Percentiles rank a stretch among this genome's conserved stretches.
Conservation (phyloP, 352 stramenopile genomes). For the Phytopythium chamaehyphon region DNA sequence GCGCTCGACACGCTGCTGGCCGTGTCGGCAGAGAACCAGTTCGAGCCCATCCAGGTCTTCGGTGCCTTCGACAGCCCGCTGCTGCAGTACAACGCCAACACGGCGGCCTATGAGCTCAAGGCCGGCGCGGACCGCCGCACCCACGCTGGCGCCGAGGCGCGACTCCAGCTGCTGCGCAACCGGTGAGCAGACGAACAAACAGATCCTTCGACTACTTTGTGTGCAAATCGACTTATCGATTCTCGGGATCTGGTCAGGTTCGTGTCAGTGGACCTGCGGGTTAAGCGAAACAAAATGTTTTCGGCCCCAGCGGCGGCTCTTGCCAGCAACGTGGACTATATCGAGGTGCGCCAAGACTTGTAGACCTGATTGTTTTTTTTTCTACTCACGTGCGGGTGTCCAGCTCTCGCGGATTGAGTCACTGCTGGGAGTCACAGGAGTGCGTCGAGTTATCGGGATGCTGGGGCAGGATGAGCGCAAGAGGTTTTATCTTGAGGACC, state of each 20-base stretch:
- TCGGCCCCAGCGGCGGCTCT: slow-evolving; percentile 50
- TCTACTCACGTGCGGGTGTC: too few species aligned
- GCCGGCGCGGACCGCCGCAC: slow-evolving; percentile 49
- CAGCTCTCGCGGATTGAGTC: slow-evolving; percentile 86
- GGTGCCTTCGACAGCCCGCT: slow-evolving; percentile 68
- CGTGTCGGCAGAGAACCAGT: slow-evolving; percentile 78
- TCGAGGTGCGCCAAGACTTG: slow-evolving; percentile 31
- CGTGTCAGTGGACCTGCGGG: slow-evolving; percentile 57
- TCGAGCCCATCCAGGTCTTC: slow-evolving; percentile 81
- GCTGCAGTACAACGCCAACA: slow-evolving; percentile 61
- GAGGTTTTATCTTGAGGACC: slow-evolving; percentile 74
- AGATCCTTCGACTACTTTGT: not conserved
- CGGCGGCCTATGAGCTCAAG: slow-evolving; percentile 70
- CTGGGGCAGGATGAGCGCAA: slow-evolving; percentile 81
- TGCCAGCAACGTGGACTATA: slow-evolving; percentile 60
- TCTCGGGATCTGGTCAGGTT: slow-evolving; percentile 26
- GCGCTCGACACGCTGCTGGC: slow-evolving; percentile 77
- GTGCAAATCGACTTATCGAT: not conserved
- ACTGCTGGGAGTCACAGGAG: slow-evolving; percentile 69
- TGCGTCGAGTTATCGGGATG: slow-evolving; percentile 82
- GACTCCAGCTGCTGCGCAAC: slow-evolving; percentile 63
- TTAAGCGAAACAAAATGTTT: slow-evolving; percentile 85
- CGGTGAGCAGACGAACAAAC: slow-evolving; percentile 16
- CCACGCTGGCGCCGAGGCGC: slow-evolving; percentile 49
- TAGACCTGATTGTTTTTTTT: not conserved